Conservation (phyloP, 2,329 filamentous ascomycete species). For the Paraphoma sp. region DNA sequence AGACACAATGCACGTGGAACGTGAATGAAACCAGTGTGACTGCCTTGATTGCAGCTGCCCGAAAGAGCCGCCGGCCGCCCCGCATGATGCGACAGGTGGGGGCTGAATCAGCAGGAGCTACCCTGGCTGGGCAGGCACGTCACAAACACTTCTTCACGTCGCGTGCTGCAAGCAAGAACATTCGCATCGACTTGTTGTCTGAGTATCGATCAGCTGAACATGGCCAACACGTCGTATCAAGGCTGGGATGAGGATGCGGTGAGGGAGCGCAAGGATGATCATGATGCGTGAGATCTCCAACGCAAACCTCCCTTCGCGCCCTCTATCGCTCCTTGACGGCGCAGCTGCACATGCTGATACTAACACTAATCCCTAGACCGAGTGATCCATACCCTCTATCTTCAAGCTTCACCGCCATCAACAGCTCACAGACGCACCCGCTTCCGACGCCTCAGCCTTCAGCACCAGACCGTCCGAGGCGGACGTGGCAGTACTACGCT, state of each 20-base stretch:
- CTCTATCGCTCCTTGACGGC: background rate
- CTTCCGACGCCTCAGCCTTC: conserved; percentile 17
- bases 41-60: conserved; percentile 26
- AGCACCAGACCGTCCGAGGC: background rate
- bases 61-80: conserved; percentile 27
- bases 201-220: conserved; percentile 4
- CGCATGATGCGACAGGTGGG: conserved; percentile 22
- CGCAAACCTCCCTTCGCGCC: conserved; percentile 11
- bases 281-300: conserved; percentile 33
- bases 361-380: conserved; percentile 12
- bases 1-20: conserved; percentile 9
- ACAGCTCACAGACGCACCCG: conserved; percentile 14
- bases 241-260: conserved; percentile 7
- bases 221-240: conserved; percentile 4
- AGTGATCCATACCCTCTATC: background rate
- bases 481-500: conserved; percentile 7
- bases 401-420: conserved; percentile 38
- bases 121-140: conserved; percentile 6
- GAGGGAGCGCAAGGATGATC: conserved; percentile 9
- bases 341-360: background rate
- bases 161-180: conserved; percentile 1
- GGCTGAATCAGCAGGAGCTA: conserved; percentile 25
- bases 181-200: conserved; percentile 2
- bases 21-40: conserved; percentile 16
- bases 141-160: background rate